A percentile compares a stretch with the other conserved stretches of the same genome.
Evolutionary conservation across 495 filamentous ascomycete species (phyloP).

Genomic region (Xylaria venustula): DNA sequence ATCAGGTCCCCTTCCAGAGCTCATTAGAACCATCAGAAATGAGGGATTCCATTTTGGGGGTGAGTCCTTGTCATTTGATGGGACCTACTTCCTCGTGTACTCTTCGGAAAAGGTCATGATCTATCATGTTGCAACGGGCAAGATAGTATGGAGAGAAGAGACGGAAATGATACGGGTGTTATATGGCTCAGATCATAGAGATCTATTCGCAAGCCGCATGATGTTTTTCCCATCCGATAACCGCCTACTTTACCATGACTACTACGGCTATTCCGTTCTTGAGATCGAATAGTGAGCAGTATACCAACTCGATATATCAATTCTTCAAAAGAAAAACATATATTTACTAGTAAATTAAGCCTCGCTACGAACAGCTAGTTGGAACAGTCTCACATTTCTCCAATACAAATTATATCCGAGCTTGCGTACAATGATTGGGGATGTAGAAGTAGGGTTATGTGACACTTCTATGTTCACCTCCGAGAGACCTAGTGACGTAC

Average conservation of each 20-base stretch:
- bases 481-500: slow-evolving; percentile 43
- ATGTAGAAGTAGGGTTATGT: no score
- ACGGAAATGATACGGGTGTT: neutral
- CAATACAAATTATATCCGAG: no score
- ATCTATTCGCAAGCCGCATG: no score
- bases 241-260: neutral
- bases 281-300: neutral
- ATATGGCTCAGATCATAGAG: neutral
- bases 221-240: neutral
- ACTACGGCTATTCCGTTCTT: neutral
- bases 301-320: no score
- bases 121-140: neutral
- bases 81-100: neutral
- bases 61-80: neutral
- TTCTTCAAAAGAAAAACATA: no score
- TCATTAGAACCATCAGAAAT: neutral
- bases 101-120: neutral
- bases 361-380: no score
- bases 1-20: neutral
- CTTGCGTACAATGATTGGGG: no score
- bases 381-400: no score
- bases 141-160: neutral
- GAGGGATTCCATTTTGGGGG: neutral
- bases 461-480: no score
- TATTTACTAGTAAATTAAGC: no score